phyloP scores from a whole-genome alignment of 495 filamentous ascomycete species.

The Neurospora sp. region DNA sequence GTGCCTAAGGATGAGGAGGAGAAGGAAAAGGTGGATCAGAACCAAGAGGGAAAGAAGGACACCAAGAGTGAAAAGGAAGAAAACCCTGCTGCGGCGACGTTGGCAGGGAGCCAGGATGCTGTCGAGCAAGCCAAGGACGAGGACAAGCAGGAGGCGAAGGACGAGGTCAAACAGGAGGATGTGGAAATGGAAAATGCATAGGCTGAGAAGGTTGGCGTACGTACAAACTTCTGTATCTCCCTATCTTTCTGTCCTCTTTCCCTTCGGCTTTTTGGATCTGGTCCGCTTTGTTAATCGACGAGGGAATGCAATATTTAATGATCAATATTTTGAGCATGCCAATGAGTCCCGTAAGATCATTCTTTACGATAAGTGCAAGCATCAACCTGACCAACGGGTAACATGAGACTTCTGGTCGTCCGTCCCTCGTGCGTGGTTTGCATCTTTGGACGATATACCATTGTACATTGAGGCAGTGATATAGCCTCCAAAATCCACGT shows the following conservation, averaged over 20 bases:
- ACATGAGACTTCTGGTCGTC: not conserved
- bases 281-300: not conserved
- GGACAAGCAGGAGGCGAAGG: constrained; percentile 21
- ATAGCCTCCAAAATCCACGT: not conserved
- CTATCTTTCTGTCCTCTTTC: not conserved
- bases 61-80: not conserved
- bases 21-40: not conserved
- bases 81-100: not conserved
- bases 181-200: constrained; percentile 26
- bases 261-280: not conserved
- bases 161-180: constrained; percentile 18
- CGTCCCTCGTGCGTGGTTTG: not conserved
- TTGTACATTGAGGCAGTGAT: not conserved
- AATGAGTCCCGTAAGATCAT: not conserved
- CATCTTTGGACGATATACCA: not conserved
- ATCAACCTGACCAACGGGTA: not conserved
- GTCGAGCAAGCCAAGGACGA: constrained; percentile 29
- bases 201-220: not conserved
- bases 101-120: not conserved
- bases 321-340: not conserved
- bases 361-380: no score
- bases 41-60: not conserved
- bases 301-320: not conserved
- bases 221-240: not conserved
- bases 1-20: constrained; percentile 14